phyloP scores from a whole-genome alignment of 495 filamentous ascomycete species.

The Cercophora newfieldiana region DNA sequence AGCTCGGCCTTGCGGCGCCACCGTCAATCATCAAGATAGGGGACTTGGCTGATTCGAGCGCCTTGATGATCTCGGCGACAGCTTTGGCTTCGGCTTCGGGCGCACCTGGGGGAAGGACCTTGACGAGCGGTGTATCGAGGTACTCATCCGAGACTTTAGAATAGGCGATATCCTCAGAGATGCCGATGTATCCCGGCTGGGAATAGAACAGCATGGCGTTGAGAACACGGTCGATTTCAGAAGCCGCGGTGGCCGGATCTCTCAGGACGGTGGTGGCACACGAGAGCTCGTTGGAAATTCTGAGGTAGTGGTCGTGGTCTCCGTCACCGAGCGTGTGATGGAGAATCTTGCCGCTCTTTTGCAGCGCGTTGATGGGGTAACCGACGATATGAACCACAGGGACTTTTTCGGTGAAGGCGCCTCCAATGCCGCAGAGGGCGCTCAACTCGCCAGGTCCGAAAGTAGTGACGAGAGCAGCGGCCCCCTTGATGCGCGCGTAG shows the following conservation, averaged over 20 bases:
- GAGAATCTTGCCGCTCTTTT: slow-evolving; percentile 50
- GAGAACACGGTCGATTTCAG: slow-evolving; percentile 46
- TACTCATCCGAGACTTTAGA: slow-evolving; percentile 25
- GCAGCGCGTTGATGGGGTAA: slow-evolving; percentile 52
- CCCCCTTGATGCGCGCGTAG: slow-evolving; percentile 68
- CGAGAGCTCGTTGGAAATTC: slow-evolving; percentile 41
- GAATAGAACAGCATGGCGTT: slow-evolving; percentile 34
- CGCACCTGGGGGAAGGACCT: slow-evolving; percentile 18
- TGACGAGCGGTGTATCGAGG: slow-evolving; percentile 26
- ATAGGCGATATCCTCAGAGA: slow-evolving; percentile 37
- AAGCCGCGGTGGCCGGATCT: slow-evolving; percentile 31
- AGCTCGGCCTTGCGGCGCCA: slow-evolving; percentile 28
- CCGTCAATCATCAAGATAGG: slow-evolving; percentile 40
- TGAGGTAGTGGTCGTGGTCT: slow-evolving; percentile 35
- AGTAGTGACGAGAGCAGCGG: slow-evolving; percentile 64
- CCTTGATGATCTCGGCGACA: slow-evolving; percentile 28
- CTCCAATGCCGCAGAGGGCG: slow-evolving; percentile 68
- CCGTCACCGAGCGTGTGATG: slow-evolving; percentile 32
- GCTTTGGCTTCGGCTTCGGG: slow-evolving; percentile 23
- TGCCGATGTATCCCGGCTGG: slow-evolving; percentile 29
- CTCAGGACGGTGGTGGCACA: slow-evolving; percentile 38
- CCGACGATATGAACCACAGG: slow-evolving; percentile 75
- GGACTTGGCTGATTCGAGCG: slow-evolving; percentile 24
- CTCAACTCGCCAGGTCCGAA: slow-evolving; percentile 72
- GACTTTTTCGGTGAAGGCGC: slow-evolving; percentile 61